These are phyloP conservation scores for Xenosphaeropsis pyriputrescens DNA, from an alignment of 2,329 filamentous ascomycete species.

Conservation along the genomic window DNA sequence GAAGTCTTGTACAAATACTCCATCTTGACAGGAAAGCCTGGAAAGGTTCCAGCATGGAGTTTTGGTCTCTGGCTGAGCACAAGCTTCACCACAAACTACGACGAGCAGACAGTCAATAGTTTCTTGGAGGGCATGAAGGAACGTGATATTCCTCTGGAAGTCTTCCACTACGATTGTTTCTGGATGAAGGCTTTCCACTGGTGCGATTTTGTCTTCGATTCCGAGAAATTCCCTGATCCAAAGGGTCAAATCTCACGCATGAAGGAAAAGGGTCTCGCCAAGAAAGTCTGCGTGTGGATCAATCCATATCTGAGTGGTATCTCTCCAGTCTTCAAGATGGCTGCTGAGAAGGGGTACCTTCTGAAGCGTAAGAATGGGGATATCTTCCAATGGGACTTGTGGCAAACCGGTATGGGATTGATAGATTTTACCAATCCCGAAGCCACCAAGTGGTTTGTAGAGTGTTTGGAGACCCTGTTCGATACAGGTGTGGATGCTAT, in stretches of 20 bases:
- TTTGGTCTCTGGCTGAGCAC: slow-evolving; percentile 67
- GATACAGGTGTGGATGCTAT: slow-evolving; percentile 44
- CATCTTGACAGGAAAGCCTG: slow-evolving; percentile 49
- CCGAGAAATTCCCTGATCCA: slow-evolving; percentile 41
- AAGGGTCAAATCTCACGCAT: slow-evolving; percentile 35
- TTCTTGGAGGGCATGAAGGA: slow-evolving; percentile 44
- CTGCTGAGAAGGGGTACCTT: slow-evolving; percentile 39
- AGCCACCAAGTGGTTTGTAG: slow-evolving; percentile 37
- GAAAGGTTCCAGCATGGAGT: slow-evolving; percentile 56
- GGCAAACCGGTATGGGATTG: slow-evolving; percentile 49
- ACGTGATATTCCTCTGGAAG: slow-evolving; percentile 39
- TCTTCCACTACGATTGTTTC: slow-evolving; percentile 51
- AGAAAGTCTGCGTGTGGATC: slow-evolving; percentile 42
- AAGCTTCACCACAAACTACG: slow-evolving; percentile 46
- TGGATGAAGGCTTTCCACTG: slow-evolving; percentile 50
- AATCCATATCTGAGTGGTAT: slow-evolving; percentile 48
- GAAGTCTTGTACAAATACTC: slow-evolving; percentile 57
- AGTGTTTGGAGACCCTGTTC: slow-evolving; percentile 36
- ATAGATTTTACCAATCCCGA: slow-evolving; percentile 49
- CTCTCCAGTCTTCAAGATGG: slow-evolving; percentile 40
- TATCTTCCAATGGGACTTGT: slow-evolving; percentile 49
- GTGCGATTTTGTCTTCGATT: slow-evolving; percentile 48
- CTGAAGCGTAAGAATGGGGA: slow-evolving; percentile 42
- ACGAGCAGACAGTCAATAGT: slow-evolving; percentile 38
- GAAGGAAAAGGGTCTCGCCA: slow-evolving; percentile 30